Percentiles rank a stretch among this genome's conserved stretches.
Conservation (phyloP, 1,284 basidiomycete genomes). For the Ustilago trichophora region DNA sequence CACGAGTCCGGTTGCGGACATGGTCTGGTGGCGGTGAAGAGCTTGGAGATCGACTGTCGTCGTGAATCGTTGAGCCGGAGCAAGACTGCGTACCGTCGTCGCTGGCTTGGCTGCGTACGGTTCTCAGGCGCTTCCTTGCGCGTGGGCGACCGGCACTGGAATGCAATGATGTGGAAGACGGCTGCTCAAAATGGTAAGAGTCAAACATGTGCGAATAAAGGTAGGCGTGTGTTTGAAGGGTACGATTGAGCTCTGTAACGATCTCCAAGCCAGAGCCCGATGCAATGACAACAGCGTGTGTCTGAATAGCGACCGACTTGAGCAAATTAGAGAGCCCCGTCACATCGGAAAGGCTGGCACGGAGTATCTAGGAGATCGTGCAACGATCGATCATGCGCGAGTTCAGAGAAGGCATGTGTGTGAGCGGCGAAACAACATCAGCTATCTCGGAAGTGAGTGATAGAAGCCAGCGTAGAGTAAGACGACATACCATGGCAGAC, state of each 20-base stretch:
- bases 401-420: too few species aligned
- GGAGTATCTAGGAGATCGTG: conserved; percentile 9
- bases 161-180: conserved; percentile 36
- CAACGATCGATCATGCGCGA: too few species aligned
- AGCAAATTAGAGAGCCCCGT: conserved; percentile 41
- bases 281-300: conserved; percentile 76
- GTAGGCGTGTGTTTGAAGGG: conserved; percentile 82
- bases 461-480: too few species aligned
- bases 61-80: conserved; percentile 3
- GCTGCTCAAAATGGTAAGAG: conserved; percentile 74
- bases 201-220: conserved; percentile 82
- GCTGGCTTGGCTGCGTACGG: neutral
- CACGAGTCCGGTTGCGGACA: neutral
- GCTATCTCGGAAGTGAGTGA: too few species aligned
- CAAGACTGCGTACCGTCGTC: neutral
- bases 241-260: conserved; percentile 84
- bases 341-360: conserved; percentile 41
- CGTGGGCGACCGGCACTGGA: neutral
- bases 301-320: conserved; percentile 39
- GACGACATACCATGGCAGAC: too few species aligned
- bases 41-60: neutral
- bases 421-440: too few species aligned
- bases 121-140: conserved; percentile 12
- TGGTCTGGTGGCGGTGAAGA: neutral
- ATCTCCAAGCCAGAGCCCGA: conserved; percentile 78